Evolutionary conservation across 2,329 filamentous ascomycete species (phyloP), one percentile per base, ranked within the genome.

Genomic region (Stagonosporopsis tanaceti): DNA sequence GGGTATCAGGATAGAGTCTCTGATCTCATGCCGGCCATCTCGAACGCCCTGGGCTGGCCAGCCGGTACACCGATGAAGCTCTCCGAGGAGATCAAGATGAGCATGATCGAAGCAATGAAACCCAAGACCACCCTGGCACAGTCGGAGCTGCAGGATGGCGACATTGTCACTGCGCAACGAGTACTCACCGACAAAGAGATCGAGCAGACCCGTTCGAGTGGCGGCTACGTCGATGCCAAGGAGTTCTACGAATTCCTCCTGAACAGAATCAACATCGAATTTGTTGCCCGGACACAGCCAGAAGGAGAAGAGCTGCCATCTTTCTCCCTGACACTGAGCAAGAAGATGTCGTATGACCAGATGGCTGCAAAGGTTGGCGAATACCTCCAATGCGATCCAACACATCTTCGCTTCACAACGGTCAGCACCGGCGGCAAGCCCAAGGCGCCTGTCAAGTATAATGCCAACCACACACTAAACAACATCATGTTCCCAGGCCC

Each of bases 1-100:
- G 89, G 86, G 63, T 93, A 90, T 72, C 89, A 91, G 68, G 92
- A 93, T 76, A 96, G 91, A 76, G 92, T 98, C 2, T 87, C 90
- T 57, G 95, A 99, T 47, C 80, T 98, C 27, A 86, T 89, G 4
- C 87, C 91, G 1, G 79, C 86, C 28, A 97, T 99, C 58, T 79
- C 90, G 56, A 87, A 90, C 67, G 86, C 89, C 72, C 95, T 98
- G 92, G 85, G 87, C 12, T 98, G 95, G 94, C 85, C 90, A 24
- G 85, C 90, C 1, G 92, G 90, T 62, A 85, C 90, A 4, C 81
- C 86, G 3, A 85, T 90, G 59, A 84, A 85, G 67, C 84, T 99
- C 22, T 98, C 89, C 80, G 95, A 99, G 84, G 95, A 99, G 80
- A 98, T 99, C 78, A 99, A 98, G 78, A 93, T 93, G 48, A 91